Conservation (phyloP, 2,329 filamentous ascomycete species). For the Albifimbria verrucaria region DNA sequence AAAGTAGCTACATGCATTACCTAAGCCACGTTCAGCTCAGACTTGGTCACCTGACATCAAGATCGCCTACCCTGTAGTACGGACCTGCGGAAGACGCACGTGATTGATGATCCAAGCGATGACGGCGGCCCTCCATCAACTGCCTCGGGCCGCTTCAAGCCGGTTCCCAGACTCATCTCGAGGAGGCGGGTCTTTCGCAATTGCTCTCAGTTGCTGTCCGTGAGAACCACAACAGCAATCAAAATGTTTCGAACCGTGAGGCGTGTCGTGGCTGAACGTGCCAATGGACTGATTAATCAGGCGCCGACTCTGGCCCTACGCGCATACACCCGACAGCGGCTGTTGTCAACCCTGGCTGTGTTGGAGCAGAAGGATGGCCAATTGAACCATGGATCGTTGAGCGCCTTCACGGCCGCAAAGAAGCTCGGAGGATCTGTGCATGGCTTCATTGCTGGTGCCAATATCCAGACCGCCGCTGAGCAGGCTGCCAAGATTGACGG, state of each 20-base stretch:
- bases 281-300: slow-evolving; percentile 21
- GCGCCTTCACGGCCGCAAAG: slow-evolving; percentile 79
- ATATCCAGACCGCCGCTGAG: slow-evolving; percentile 71
- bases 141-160: slow-evolving; percentile 38
- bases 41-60: neutral
- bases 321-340: slow-evolving; percentile 35
- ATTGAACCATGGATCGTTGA: slow-evolving; percentile 77
- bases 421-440: slow-evolving; percentile 84
- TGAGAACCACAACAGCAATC: slow-evolving; percentile 8
- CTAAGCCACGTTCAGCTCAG: too few species aligned
- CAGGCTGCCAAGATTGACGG: slow-evolving; percentile 87
- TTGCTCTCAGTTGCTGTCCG: slow-evolving; percentile 2
- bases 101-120: slow-evolving; percentile 15
- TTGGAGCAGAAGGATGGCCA: slow-evolving; percentile 91
- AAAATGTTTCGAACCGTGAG: slow-evolving; percentile 29
- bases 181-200: slow-evolving; percentile 7
- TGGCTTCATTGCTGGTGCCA: slow-evolving; percentile 80
- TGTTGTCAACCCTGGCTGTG: slow-evolving; percentile 85
- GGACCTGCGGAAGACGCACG: too few species aligned
- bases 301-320: slow-evolving; percentile 19
- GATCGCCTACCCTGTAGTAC: too few species aligned
- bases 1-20: too few species aligned
- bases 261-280: slow-evolving; percentile 23
- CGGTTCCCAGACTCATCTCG: slow-evolving; percentile 17
- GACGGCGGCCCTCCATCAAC: slow-evolving; percentile 13